phyloP scores from a whole-genome alignment of 345 rosid genomes.

The Mercurialis annua region DNA sequence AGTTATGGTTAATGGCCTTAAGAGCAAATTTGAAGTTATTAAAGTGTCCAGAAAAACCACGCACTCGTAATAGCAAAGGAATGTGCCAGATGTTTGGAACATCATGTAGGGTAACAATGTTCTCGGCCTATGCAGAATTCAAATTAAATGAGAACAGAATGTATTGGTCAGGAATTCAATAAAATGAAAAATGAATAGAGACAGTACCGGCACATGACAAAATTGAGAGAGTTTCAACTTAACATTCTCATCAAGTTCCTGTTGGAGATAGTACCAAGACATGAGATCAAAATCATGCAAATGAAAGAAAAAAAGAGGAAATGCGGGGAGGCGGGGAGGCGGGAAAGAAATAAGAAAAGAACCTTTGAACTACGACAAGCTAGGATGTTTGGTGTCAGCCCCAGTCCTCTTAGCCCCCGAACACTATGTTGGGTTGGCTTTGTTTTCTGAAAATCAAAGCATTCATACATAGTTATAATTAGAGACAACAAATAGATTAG shows the following conservation, averaged over 20 bases:
- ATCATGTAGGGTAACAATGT: constrained; percentile 75
- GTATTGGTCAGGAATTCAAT: not conserved
- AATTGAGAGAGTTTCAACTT: constrained; percentile 84
- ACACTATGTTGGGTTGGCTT: constrained; percentile 99
- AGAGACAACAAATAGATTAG: not conserved
- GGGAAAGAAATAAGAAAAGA: constrained; percentile 2
- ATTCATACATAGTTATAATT: not conserved
- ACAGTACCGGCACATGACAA: constrained; percentile 82
- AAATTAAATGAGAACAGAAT: not conserved
- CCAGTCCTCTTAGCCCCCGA: constrained; percentile 76
- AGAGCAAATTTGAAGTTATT: not conserved
- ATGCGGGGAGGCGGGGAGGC: constrained; percentile 5
- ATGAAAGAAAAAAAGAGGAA: not conserved
- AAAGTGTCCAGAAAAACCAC: constrained; percentile 13
- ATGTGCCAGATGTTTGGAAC: constrained; percentile 97
- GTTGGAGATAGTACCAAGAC: constrained; percentile 22
- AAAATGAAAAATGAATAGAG: not conserved
- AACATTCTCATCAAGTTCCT: constrained; percentile 87
- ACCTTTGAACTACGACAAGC: constrained; percentile 94
- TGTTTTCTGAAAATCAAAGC: constrained; percentile 59
- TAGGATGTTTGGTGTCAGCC: constrained; percentile 79
- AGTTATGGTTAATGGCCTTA: not conserved
- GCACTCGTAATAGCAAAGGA: constrained; percentile 82
- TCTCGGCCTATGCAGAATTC: constrained; percentile 54
- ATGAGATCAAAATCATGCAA: not conserved